These are phyloP conservation scores for Ustilago curta DNA, from an alignment of 1,284 basidiomycete genomes.

Conservation along the genomic window DNA sequence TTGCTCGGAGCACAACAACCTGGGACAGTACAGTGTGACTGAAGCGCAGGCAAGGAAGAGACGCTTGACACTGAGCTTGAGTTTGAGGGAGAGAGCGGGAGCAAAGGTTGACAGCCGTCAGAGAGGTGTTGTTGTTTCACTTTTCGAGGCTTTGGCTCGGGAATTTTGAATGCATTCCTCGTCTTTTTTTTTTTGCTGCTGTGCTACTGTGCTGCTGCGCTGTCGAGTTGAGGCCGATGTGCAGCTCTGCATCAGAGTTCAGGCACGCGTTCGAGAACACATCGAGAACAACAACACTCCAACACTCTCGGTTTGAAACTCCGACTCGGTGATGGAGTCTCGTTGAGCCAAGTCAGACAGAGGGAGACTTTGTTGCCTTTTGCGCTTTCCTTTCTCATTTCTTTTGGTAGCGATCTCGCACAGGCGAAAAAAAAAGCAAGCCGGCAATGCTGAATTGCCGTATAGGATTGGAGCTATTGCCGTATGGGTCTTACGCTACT, in stretches of 20 bases:
- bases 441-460: conserved; percentile 12
- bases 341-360: conserved; percentile 20
- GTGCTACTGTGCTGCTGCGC: conserved; percentile 5
- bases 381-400: background rate
- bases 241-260: conserved; percentile 15
- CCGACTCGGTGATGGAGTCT: conserved; percentile 47
- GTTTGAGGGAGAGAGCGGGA: background rate
- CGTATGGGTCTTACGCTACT: background rate
- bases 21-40: background rate
- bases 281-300: conserved; percentile 8
- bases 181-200: background rate
- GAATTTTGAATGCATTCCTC: conserved; percentile 30
- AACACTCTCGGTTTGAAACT: conserved; percentile 27
- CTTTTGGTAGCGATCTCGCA: background rate
- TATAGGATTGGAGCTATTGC: background rate
- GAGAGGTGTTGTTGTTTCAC: background rate
- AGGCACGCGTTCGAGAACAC: conserved; percentile 15
- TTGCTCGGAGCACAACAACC: background rate
- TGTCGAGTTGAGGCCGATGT: conserved; percentile 27
- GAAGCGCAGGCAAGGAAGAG: no score
- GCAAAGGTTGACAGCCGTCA: conserved; percentile 1
- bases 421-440: background rate
- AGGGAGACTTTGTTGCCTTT: background rate
- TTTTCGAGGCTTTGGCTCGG: conserved; percentile 17
- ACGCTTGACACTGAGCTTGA: no score